Percentiles rank a stretch among this genome's conserved stretches.
phyloP scores from a whole-genome alignment of 2,329 filamentous ascomycete genomes.

The Diplocarpon rosae region DNA sequence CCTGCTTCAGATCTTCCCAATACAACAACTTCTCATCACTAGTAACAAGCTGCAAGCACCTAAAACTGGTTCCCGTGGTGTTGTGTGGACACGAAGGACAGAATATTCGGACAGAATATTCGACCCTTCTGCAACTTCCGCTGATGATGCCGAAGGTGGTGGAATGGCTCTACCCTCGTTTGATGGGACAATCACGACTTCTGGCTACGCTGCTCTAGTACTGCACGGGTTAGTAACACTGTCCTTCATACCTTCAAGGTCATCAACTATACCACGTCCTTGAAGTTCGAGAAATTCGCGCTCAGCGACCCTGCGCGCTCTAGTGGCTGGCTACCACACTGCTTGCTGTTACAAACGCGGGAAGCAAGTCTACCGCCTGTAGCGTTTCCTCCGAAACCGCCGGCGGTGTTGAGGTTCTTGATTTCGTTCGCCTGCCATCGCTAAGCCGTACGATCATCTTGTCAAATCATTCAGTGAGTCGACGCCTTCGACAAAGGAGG shows the following conservation, averaged over 20 bases:
- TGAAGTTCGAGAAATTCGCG: conserved; percentile 1
- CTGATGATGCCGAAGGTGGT: neutral
- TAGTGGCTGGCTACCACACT: neutral
- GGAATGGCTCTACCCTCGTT: neutral
- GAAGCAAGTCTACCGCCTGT: neutral
- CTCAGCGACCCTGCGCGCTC: neutral
- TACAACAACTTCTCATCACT: no score
- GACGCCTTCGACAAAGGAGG: neutral
- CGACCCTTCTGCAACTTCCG: no score
- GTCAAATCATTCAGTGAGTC: conserved; percentile 1
- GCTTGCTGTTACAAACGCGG: neutral
- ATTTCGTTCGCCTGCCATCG: neutral
- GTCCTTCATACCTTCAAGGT: neutral
- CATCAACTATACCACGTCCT: neutral
- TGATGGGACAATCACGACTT: neutral
- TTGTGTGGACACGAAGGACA: no score
- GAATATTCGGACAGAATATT: no score
- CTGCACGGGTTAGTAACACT: neutral
- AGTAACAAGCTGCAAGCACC: no score
- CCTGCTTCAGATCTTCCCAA: no score
- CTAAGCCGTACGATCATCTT: neutral
- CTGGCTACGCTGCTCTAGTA: neutral
- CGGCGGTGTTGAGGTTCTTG: conserved; percentile 1
- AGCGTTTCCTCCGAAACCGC: neutral
- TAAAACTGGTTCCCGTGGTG: no score